A percentile compares a stretch with the other conserved stretches of the same genome.
Evolutionary conservation across 202 grass and related monocot genomes (phyloP).

Genomic region (Bolboschoenoplectus hybrid): DNA sequence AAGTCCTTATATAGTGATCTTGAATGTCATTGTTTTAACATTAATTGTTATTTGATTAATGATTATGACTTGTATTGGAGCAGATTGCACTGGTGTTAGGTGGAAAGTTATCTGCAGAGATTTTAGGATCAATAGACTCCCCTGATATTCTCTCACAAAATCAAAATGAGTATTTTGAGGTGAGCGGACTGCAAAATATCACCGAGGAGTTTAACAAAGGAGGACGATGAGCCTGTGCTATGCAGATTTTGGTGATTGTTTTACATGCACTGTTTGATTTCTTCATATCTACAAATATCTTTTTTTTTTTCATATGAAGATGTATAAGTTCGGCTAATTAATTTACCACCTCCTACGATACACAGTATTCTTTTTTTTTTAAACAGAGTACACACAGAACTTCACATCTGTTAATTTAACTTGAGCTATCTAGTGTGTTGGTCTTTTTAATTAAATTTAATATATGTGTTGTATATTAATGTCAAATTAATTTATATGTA

Average conservation of each 20-base stretch:
- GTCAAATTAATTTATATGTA: too few species aligned
- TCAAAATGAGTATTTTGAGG: background rate
- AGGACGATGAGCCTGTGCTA: background rate
- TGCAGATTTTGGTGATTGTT: background rate
- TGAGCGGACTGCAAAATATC: background rate
- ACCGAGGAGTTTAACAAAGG: background rate
- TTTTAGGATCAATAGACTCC: background rate
- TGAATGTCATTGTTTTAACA: background rate
- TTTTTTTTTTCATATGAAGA: background rate
- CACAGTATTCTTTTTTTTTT: background rate
- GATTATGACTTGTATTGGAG: background rate
- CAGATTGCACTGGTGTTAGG: slow-evolving; percentile 28
- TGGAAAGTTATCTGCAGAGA: slow-evolving; percentile 6
- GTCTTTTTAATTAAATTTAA: too few species aligned
- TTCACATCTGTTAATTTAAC: too few species aligned
- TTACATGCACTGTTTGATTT: background rate
- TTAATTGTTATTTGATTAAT: background rate
- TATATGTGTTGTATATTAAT: too few species aligned
- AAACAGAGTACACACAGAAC: background rate
- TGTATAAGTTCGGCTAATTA: background rate
- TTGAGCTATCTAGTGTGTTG: too few species aligned
- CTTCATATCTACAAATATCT: background rate
- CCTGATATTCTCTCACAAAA: background rate
- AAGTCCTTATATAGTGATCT: background rate
- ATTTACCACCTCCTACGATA: background rate